Evolutionary conservation across 129 eudicot genomes (phyloP).

Genomic region (Deinandra increscens): DNA sequence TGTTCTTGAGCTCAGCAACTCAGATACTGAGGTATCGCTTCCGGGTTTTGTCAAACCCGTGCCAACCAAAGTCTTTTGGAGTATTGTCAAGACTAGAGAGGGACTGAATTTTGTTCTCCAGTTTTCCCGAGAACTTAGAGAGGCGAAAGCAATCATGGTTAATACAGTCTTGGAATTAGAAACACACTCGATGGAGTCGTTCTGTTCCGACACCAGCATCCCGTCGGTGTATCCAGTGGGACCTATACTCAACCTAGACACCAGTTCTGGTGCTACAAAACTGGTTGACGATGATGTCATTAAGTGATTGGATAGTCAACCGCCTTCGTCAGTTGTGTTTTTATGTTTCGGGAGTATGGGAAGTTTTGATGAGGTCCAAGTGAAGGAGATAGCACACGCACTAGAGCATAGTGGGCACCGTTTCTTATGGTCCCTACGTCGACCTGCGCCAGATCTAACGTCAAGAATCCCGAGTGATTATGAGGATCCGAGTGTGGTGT

Average conservation of each 20-base stretch:
- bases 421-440: conserved; percentile 42
- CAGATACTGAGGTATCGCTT: not conserved
- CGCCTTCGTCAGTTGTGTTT: conserved; percentile 9
- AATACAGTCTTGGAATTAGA: conserved; percentile 33
- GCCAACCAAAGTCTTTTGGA: conserved; percentile 19
- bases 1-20: conserved; percentile 18
- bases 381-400: conserved; percentile 38
- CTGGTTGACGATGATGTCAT: not conserved
- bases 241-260: conserved; percentile 28
- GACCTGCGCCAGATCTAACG: not conserved
- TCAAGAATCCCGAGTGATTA: conserved; percentile 10
- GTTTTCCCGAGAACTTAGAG: not conserved
- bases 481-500: conserved; percentile 11
- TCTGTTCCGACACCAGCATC: not conserved
- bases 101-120: not conserved
- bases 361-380: conserved; percentile 25
- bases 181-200: conserved; percentile 17
- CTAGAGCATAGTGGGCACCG: conserved; percentile 30
- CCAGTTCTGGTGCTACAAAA: conserved; percentile 1
- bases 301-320: conserved; percentile 25
- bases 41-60: conserved; percentile 25
- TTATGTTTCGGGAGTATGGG: conserved; percentile 29
- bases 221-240: conserved; percentile 43
- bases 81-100: not conserved
- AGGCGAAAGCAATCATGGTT: conserved; percentile 32